These are phyloP conservation scores for Dryadomyces quercus-mongolicae DNA, from an alignment of 2,329 filamentous ascomycete species.

Conservation along the genomic window DNA sequence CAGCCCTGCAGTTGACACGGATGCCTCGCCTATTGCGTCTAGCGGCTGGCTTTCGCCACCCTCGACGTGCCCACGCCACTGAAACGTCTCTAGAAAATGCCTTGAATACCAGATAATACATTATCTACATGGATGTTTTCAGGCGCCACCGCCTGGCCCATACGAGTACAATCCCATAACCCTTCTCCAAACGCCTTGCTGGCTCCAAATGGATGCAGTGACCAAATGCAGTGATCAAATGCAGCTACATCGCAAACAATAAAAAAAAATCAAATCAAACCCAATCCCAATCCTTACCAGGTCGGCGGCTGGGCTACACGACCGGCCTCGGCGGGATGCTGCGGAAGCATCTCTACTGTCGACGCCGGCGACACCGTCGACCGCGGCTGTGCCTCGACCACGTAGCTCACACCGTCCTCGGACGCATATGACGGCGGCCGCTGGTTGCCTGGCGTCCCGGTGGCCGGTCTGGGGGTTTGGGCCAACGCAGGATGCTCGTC, in stretches of 20 bases:
- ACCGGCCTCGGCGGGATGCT: constrained; percentile 30
- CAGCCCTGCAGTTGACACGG: no score
- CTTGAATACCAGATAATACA: no score
- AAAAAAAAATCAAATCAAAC: neutral
- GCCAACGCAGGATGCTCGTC: neutral
- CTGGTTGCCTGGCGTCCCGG: constrained; percentile 11
- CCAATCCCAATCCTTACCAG: constrained; percentile 16
- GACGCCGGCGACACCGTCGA: constrained; percentile 37
- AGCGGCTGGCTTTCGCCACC: no score
- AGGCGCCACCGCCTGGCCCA: no score
- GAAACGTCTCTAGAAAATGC: no score
- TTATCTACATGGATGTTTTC: no score
- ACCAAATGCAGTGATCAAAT: neutral
- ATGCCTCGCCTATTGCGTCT: no score
- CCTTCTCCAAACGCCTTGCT: no score
- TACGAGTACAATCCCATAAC: no score
- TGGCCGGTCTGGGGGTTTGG: constrained; percentile 6
- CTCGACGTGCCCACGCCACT: no score
- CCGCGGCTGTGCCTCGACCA: constrained; percentile 53
- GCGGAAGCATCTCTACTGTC: constrained; percentile 21
- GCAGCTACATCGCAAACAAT: no score
- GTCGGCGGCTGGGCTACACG: constrained; percentile 13
- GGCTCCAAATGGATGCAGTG: no score
- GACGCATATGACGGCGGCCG: constrained; percentile 67
- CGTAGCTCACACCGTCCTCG: constrained; percentile 63